These are phyloP conservation scores for Kurtzmaniella quercitrusa DNA, from an alignment of 1,139 yeast genomes.

Conservation along the genomic window DNA sequence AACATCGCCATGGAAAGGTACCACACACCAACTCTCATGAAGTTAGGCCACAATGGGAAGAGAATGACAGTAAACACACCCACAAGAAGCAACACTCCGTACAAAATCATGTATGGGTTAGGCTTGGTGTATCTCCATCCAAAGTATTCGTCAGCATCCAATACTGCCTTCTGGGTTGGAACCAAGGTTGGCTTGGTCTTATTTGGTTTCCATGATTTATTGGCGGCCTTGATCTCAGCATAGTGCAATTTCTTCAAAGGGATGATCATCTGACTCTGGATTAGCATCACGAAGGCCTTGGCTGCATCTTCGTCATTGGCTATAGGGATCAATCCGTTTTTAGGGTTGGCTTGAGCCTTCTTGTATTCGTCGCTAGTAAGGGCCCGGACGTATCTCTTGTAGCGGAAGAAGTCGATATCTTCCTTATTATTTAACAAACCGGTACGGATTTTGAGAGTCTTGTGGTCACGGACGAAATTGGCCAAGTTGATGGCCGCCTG, in stretches of 20 bases:
- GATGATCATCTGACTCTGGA: constrained; percentile 68
- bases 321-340: constrained; percentile 55
- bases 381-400: constrained; percentile 78
- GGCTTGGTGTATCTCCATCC: constrained; percentile 85
- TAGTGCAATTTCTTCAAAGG: constrained; percentile 74
- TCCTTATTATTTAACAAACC: constrained; percentile 70
- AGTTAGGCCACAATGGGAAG: constrained; percentile 94
- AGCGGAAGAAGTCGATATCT: constrained; percentile 76
- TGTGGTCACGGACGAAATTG: constrained; percentile 60
- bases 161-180: constrained; percentile 61
- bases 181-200: constrained; percentile 71
- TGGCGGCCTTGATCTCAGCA: constrained; percentile 60
- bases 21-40: constrained; percentile 90
- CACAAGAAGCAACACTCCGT: constrained; percentile 60
- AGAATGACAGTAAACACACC: constrained; percentile 74
- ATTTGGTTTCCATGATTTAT: constrained; percentile 60
- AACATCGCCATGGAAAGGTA: constrained; percentile 76
- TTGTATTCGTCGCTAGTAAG: constrained; percentile 70
- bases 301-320: constrained; percentile 53
- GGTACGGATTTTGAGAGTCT: constrained; percentile 67
- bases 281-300: constrained; percentile 60
- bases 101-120: constrained; percentile 58
- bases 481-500: constrained; percentile 54
- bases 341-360: constrained; percentile 49
- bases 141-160: constrained; percentile 75